Evolutionary conservation across 2,329 filamentous ascomycete genomes (phyloP).

Genomic region (Lachnellula arida): DNA sequence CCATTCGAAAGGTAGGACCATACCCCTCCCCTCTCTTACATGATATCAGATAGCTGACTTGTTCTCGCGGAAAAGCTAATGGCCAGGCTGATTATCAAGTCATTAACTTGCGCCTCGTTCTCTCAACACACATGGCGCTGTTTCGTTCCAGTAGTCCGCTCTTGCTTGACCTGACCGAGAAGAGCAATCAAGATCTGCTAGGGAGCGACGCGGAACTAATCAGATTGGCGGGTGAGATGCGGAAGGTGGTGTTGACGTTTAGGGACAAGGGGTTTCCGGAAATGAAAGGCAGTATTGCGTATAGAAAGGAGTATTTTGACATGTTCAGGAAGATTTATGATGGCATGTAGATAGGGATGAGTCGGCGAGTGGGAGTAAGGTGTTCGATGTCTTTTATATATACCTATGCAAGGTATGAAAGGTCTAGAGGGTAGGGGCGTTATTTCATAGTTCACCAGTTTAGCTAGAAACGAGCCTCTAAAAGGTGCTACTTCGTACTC

Average conservation of each 20-base stretch:
- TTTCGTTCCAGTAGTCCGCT: constrained; percentile 26
- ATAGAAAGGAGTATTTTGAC: constrained; percentile 22
- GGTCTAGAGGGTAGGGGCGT: too few species aligned
- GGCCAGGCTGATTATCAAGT: constrained; percentile 19
- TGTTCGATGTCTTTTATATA: background rate
- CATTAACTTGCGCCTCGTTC: constrained; percentile 19
- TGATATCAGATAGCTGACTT: background rate
- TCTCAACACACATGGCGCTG: constrained; percentile 23
- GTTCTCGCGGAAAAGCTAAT: background rate
- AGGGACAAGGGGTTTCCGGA: constrained; percentile 21
- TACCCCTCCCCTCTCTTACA: background rate
- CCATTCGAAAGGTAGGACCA: constrained; percentile 6
- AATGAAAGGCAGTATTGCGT: constrained; percentile 25
- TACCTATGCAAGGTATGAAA: too few species aligned
- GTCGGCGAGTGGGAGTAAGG: background rate
- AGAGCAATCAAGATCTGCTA: constrained; percentile 20
- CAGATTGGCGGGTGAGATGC: constrained; percentile 18
- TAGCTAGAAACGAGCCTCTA: too few species aligned
- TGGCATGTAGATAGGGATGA: constrained; percentile 3
- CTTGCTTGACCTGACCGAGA: constrained; percentile 22
- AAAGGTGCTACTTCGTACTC: too few species aligned
- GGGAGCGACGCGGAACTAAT: constrained; percentile 18
- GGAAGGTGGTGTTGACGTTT: constrained; percentile 21
- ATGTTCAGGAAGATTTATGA: constrained; percentile 22
- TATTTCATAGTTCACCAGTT: too few species aligned